Percentiles rank a stretch among this genome's conserved stretches.
Conservation (phyloP, 352 stramenopile genomes). For the Phytophthora foliorum region DNA sequence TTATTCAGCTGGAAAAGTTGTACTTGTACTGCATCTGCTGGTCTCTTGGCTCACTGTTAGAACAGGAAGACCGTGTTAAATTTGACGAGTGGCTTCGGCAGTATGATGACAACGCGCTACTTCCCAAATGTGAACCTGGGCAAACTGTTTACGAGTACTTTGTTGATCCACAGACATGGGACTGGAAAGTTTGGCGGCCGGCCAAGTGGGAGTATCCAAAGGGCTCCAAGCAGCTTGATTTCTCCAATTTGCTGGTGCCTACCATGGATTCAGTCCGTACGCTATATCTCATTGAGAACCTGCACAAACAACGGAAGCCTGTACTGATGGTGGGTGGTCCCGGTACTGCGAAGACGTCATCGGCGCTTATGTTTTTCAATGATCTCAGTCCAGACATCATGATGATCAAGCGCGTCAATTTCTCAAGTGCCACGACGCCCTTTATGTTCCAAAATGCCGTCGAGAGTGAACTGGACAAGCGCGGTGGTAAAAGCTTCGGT, state of each 20-base stretch:
- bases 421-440: slow-evolving; percentile 97
- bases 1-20: slow-evolving; percentile 94
- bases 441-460: slow-evolving; percentile 99
- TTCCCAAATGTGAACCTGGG: slow-evolving; percentile 92
- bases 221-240: slow-evolving; percentile 94
- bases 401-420: slow-evolving; percentile 98
- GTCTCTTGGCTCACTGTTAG: slow-evolving; percentile 96
- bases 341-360: slow-evolving; percentile 98
- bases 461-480: slow-evolving; percentile 98
- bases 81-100: slow-evolving; percentile 97
- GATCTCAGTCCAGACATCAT: slow-evolving; percentile 95
- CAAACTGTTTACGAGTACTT: slow-evolving; percentile 96
- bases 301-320: slow-evolving; percentile 95
- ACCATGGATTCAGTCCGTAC: slow-evolving; percentile 99
- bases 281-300: slow-evolving; percentile 92
- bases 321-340: slow-evolving; percentile 97
- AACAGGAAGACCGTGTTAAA: slow-evolving; percentile 96
- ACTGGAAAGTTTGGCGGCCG: slow-evolving; percentile 97
- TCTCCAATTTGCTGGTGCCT: slow-evolving; percentile 98
- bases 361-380: slow-evolving; percentile 98
- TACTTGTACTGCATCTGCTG: slow-evolving; percentile 98
- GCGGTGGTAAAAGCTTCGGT: slow-evolving; percentile 98
- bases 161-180: slow-evolving; percentile 91
- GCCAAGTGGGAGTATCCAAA: slow-evolving; percentile 97
- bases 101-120: slow-evolving; percentile 91